Base-by-base conservation (phyloP, 352 stramenopile genomes). In the Globisporangium barbulae region DNA sequence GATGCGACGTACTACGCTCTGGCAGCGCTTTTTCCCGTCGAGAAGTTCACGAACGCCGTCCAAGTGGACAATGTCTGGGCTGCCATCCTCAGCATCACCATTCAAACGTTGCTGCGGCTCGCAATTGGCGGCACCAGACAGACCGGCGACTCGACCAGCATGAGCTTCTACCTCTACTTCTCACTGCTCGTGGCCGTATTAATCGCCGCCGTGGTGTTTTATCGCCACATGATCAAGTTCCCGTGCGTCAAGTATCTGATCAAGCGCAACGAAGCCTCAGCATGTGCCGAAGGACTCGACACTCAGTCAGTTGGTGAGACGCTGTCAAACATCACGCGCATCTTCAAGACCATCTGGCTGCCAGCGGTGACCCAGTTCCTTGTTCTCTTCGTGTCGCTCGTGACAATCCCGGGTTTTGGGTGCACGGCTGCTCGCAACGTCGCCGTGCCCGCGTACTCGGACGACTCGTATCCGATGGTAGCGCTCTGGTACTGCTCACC, bases 91-190 rank as follows among this genome's bases (percentile, higher is more conserved):
- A 89, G 89, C 71, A 78, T 88, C 57, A 77, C 75, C n/a, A 55
- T 85, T 39, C 63, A 67, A 1, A 90, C 80, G 28, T 17, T 91
- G 6, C 61, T 91, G n/a, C 74, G 76, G 50, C 62, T 88, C 10
- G 62, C 74, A 1, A 75, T 89, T 3, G 78, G 76, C 19, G 77
- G 80, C 21, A 54, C 72, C 8, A 63, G 81, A 21, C 59, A 81
- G 55, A 82, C 69, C 3, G 74, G 75, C 33, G 66, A 55, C 50
- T 74, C 69, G 15, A 69, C 67, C 21, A 65, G 71, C 42, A 62
- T 76, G 15, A 56, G 60, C 7, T 89, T 91, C 65, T 89, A 88
- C 68, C 62, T 91, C 31, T 89, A 88, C 63, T 87, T 91, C 61
- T 64, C 61, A 0, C 64, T 89, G 39, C 62, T 88, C 1, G 71